Conservation (phyloP, 192 early-diverging fungal genomes). For the Fimicolochytrium jonesii region DNA sequence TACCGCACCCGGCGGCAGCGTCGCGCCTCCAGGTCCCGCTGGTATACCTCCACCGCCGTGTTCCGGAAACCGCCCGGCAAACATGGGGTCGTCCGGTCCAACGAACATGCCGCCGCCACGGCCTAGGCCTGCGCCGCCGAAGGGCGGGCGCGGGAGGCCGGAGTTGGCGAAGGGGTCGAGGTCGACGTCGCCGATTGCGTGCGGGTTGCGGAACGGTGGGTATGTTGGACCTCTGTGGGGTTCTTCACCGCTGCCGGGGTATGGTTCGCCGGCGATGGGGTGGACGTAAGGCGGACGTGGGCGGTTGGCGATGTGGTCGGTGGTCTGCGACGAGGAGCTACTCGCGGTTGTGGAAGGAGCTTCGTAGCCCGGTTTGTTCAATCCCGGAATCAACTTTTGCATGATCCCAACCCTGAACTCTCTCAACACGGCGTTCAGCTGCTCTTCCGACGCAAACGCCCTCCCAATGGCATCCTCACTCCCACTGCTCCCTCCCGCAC, state of each 20-base stretch:
- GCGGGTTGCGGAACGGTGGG: slow-evolving; percentile 44
- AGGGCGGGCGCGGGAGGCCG: slow-evolving; percentile 20
- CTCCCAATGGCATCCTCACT: too few species aligned
- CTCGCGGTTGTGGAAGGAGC: slow-evolving; percentile 5
- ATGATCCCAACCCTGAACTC: slow-evolving; percentile 62
- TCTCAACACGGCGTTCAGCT: slow-evolving; percentile 56
- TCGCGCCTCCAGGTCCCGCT: too few species aligned
- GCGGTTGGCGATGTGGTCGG: slow-evolving; percentile 1
- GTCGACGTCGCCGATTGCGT: slow-evolving; percentile 67
- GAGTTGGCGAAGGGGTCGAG: slow-evolving; percentile 57
- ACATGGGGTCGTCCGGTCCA: slow-evolving; percentile 86
- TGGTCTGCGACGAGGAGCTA: neutral
- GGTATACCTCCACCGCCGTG: slow-evolving; percentile 46
- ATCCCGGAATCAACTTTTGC: slow-evolving; percentile 61
- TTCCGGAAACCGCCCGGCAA: too few species aligned
- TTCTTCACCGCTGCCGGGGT: too few species aligned
- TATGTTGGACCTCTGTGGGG: too few species aligned
- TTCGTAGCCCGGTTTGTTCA: slow-evolving; percentile 70
- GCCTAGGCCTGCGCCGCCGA: too few species aligned
- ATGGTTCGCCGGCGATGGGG: neutral
- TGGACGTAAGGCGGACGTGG: neutral
- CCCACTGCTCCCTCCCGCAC: too few species aligned
- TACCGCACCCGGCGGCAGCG: slow-evolving; percentile 48
- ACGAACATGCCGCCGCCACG: slow-evolving; percentile 86
- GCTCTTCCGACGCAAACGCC: slow-evolving; percentile 54